A percentile compares a stretch with the other conserved stretches of the same genome.
Evolutionary conservation across 495 filamentous ascomycete species (phyloP).

Genomic region (Astrocystis sublimbata): DNA sequence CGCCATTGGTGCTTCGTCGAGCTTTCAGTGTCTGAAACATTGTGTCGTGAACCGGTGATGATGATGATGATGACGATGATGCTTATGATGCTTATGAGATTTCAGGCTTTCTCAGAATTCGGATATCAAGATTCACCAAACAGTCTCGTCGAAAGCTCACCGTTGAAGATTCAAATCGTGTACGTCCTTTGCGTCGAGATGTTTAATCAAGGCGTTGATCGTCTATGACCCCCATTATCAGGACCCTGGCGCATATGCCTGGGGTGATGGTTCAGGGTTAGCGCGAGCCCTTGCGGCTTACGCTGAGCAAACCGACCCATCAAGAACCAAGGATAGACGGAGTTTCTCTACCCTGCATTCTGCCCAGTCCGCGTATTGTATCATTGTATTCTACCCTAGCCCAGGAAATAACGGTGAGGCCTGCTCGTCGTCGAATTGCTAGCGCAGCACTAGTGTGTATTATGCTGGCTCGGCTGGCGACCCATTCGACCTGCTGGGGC

Average conservation of each 20-base stretch:
- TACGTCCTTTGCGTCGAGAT: not conserved
- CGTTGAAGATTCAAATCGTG: not conserved
- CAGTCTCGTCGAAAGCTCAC: not conserved
- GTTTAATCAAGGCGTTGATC: not conserved
- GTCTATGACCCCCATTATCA: not conserved
- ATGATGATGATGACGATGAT: not conserved
- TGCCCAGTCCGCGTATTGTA: too few species aligned
- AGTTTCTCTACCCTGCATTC: too few species aligned
- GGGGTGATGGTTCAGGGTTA: not conserved
- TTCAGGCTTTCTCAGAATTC: not conserved
- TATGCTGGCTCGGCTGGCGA: too few species aligned
- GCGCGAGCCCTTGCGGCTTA: not conserved
- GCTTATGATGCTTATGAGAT: too few species aligned
- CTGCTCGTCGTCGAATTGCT: not conserved
- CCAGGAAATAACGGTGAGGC: not conserved
- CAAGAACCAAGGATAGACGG: not conserved
- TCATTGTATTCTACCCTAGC: not conserved
- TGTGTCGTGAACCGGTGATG: not conserved
- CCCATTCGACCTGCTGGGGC: too few species aligned
- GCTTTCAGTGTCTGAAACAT: slow-evolving; percentile 7
- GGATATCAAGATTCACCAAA: not conserved
- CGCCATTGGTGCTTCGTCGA: not conserved
- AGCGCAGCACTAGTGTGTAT: too few species aligned
- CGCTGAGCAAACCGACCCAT: not conserved
- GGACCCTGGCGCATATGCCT: not conserved